Conservation (phyloP, 2,329 filamentous ascomycete species). For the Arthrobotrys entomopaga region DNA sequence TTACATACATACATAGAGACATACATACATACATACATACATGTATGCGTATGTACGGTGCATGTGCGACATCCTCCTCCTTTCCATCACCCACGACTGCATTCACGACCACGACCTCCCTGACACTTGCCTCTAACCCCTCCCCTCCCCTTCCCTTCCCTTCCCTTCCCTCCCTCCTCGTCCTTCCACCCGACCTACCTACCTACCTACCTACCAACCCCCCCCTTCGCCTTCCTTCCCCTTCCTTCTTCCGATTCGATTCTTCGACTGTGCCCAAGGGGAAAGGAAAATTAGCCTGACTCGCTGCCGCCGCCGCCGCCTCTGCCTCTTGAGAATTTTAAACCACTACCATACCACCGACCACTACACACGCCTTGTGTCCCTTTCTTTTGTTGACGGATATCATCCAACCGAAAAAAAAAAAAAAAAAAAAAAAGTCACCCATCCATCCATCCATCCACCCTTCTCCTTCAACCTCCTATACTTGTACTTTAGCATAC, state of each 20-base stretch:
- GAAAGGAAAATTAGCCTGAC: background rate
- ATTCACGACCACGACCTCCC: background rate
- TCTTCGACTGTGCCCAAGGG: too few species aligned
- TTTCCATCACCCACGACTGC: background rate
- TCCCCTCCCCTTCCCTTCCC: background rate
- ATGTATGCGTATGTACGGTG: background rate
- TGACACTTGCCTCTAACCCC: background rate
- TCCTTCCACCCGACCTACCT: background rate
- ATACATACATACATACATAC: too few species aligned
- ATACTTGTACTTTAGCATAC: background rate
- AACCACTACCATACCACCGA: too few species aligned
- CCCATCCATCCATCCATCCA: conserved; percentile 1
- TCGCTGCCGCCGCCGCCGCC: background rate
- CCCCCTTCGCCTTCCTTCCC: background rate
- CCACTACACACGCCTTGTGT: too few species aligned
- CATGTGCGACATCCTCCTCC: conserved; percentile 5
- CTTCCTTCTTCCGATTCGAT: background rate
- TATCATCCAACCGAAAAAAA: background rate
- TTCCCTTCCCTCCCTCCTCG: background rate
- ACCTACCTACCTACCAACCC: conserved; percentile 3
- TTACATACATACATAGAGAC: too few species aligned
- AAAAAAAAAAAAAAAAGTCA: too few species aligned
- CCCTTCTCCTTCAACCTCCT: background rate
- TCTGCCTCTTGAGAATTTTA: background rate
- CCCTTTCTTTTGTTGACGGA: too few species aligned